Base-by-base conservation (phyloP, 2,329 filamentous ascomycete species). In the Colletotrichum spaethianum region DNA sequence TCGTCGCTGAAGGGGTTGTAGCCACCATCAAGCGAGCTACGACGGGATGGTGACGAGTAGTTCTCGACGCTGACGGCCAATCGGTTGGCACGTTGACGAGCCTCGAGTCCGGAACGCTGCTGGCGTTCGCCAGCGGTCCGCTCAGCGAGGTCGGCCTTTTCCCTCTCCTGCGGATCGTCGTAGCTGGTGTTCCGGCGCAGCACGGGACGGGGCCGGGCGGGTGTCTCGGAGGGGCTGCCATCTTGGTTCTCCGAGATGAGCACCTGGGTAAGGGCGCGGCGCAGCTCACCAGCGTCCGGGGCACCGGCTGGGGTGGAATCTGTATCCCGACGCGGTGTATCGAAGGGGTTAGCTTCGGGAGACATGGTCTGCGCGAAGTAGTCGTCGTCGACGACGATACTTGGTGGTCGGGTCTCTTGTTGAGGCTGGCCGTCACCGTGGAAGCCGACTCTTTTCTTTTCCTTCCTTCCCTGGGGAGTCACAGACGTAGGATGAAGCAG, bases 181-280 rank as follows among this genome's bases (percentile, higher is more conserved):
- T 84, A 84, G 74, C 83, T 84, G 52, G 83, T 84, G 74, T 84
- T 84, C 50, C 83, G 81, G 73, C 82, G 79, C n/a, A 84, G 75
- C 14, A 80, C 83, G 31, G 83, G 83, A 52, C 82, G 79, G 14
- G 82, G 82, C 11, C 55, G 75, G 75, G 52, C 78, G 70, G 33
- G 59, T 42, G 44, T 50, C 14, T 68, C 64, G 64, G 73, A 14
- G 60, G 63, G 56, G 36, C 53, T 61, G 38, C 76, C 75, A 12
- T 66, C 67, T 36, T 66, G 60, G 16, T n/a, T 36, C 65, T 81
- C 80, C 8, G 79, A 78, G 2, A 82, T 80, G 6, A 84, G 74
- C 42, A 84, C 79, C 74, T 80, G 81, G 62, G 81, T 83, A 52
- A 84, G 75, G 33, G 83, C 83, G 23, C 80, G 76, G 52, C 80